Evolutionary conservation across 345 rosid genomes (phyloP).

Genomic region (Gossypioides kirkii): DNA sequence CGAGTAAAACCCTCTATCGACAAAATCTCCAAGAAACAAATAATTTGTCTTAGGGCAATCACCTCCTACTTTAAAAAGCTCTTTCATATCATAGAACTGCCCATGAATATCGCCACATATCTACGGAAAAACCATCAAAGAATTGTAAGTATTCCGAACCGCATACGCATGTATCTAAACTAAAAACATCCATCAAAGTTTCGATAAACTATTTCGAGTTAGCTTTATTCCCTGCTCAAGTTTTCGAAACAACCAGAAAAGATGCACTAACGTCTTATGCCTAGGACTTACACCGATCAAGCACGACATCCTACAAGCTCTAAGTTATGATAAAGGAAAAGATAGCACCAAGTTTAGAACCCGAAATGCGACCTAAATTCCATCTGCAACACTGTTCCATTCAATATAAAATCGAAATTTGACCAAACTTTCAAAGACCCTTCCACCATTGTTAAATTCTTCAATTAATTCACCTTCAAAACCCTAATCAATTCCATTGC

Average conservation of each 20-base stretch:
- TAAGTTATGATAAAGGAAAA: background rate
- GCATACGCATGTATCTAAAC: background rate
- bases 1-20: constrained; percentile 92
- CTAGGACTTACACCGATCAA: background rate
- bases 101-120: constrained; percentile 99
- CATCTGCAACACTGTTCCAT: background rate
- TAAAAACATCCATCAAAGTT: background rate
- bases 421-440: background rate
- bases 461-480: background rate
- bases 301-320: background rate
- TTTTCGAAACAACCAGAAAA: background rate
- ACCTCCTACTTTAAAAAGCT: constrained; percentile 93
- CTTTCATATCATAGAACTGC: constrained; percentile 96
- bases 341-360: background rate
- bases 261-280: background rate
- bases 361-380: background rate
- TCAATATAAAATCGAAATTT: background rate
- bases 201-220: background rate
- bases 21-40: constrained; percentile 97
- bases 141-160: background rate
- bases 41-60: constrained; percentile 97
- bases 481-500: background rate
- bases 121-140: constrained; percentile 28
- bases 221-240: background rate
- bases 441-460: background rate